phyloP scores from a whole-genome alignment of 345 rosid species.

The Brassica nigra region DNA sequence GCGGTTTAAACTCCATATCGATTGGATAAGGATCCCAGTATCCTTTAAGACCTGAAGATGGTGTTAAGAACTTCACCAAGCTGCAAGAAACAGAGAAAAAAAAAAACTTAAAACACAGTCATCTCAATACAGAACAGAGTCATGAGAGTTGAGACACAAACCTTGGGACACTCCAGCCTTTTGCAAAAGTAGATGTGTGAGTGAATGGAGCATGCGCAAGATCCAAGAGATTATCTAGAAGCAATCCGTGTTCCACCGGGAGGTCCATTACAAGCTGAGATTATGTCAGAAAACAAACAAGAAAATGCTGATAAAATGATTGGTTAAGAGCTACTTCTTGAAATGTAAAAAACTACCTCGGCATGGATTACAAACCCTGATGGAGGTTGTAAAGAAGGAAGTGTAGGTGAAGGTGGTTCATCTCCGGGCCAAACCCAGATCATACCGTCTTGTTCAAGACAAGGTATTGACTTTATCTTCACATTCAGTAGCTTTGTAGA shows the following conservation, averaged over 20 bases:
- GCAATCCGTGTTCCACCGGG: slow-evolving; percentile 97
- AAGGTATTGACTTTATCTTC: slow-evolving; percentile 77
- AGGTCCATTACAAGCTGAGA: slow-evolving; percentile 94
- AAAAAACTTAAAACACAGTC: background rate
- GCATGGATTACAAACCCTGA: slow-evolving; percentile 90
- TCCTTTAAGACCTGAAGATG: slow-evolving; percentile 90
- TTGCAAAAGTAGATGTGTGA: slow-evolving; percentile 96
- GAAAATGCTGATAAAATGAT: slow-evolving; percentile 1
- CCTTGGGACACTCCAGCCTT: slow-evolving; percentile 99
- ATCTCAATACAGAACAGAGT: background rate
- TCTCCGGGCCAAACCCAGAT: slow-evolving; percentile 97
- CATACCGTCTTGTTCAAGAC: slow-evolving; percentile 95
- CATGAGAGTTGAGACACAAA: slow-evolving; percentile 33
- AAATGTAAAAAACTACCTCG: slow-evolving; percentile 54
- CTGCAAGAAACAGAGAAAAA: slow-evolving; percentile 45
- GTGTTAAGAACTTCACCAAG: slow-evolving; percentile 88
- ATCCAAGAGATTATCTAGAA: slow-evolving; percentile 92
- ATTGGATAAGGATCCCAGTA: slow-evolving; percentile 99
- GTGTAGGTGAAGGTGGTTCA: slow-evolving; percentile 70
- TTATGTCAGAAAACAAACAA: background rate
- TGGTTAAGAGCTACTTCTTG: background rate
- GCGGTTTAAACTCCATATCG: slow-evolving; percentile 97
- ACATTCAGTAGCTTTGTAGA: slow-evolving; percentile 72
- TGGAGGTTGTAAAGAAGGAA: slow-evolving; percentile 86
- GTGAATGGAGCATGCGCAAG: slow-evolving; percentile 98